Conservation (phyloP, 139 green algal species). For the Tetraselmis chui region DNA sequence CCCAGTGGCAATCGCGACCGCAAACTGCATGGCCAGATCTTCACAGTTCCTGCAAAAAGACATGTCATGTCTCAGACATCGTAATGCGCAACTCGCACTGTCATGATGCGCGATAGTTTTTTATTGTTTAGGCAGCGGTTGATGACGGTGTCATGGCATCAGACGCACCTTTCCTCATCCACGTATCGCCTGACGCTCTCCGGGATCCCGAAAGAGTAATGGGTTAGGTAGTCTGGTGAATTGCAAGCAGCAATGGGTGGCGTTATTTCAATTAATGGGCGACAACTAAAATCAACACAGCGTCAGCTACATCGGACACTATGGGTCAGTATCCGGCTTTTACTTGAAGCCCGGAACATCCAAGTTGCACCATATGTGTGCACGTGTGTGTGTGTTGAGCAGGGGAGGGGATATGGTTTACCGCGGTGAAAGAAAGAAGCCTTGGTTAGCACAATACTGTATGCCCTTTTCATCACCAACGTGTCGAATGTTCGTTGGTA, state of each 20-base stretch:
- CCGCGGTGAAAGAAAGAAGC: conserved; percentile 47
- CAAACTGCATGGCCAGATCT: conserved; percentile 40
- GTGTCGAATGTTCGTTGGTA: conserved; percentile 28
- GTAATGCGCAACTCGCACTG: conserved; percentile 3
- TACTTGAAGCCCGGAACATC: background rate
- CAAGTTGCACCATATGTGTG: conserved; percentile 3
- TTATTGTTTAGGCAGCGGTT: background rate
- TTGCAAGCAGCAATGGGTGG: background rate
- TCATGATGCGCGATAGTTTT: background rate
- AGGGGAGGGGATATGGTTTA: no score
- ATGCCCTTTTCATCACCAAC: conserved; percentile 15
- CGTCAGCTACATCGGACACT: no score
- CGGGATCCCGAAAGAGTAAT: conserved; percentile 42
- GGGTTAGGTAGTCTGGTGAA: conserved; percentile 36
- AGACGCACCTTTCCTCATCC: conserved; percentile 26
- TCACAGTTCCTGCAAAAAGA: conserved; percentile 37
- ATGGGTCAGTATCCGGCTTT: no score
- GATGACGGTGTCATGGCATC: background rate
- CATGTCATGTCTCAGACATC: background rate
- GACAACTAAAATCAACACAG: no score
- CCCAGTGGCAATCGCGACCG: conserved; percentile 24
- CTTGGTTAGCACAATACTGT: conserved; percentile 55
- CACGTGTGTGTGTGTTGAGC: no score
- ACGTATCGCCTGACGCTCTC: conserved; percentile 30
- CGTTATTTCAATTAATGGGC: background rate